phyloP scores from a whole-genome alignment of 2,329 filamentous ascomycete genomes.

The Zymoseptoria pseudotritici region DNA sequence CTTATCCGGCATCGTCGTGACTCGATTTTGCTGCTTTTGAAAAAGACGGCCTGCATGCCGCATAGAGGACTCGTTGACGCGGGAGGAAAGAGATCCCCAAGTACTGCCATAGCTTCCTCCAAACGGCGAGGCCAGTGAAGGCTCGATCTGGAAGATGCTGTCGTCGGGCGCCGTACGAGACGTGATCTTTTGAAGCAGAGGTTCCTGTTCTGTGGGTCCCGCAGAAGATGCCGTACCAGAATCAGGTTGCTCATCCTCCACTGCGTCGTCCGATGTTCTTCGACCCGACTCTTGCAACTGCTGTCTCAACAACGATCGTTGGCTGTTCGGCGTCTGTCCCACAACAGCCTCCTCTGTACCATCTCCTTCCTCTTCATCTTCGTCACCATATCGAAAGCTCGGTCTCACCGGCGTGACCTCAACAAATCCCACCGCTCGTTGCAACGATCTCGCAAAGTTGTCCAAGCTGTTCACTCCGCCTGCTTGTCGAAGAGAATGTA shows the following conservation, averaged over 20 bases:
- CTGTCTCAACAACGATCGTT: conserved; percentile 24
- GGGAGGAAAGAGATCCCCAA: conserved; percentile 53
- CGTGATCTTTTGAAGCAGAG: conserved; percentile 20
- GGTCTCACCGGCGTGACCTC: conserved; percentile 77
- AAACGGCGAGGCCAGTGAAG: conserved; percentile 57
- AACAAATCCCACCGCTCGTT: conserved; percentile 78
- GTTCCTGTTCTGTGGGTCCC: conserved; percentile 19
- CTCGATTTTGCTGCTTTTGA: conserved; percentile 40
- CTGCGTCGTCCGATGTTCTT: conserved; percentile 13
- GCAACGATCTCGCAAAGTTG: conserved; percentile 88
- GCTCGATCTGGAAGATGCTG: conserved; percentile 43
- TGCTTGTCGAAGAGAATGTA: conserved; percentile 54
- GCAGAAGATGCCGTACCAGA: conserved; percentile 12
- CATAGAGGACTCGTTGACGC: conserved; percentile 50
- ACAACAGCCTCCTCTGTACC: conserved; percentile 39
- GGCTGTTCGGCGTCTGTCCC: conserved; percentile 23
- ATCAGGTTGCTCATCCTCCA: conserved; percentile 25
- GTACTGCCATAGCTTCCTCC: conserved; percentile 63
- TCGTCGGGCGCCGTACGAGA: conserved; percentile 29
- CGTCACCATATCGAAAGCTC: conserved; percentile 54
- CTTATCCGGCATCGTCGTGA: conserved; percentile 36
- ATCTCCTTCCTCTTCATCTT: conserved; percentile 42
- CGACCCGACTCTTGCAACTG: conserved; percentile 24
- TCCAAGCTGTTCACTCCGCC: conserved; percentile 91
- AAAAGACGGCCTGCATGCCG: conserved; percentile 48